Base-by-base conservation (phyloP, 176 grass and related monocot species). In the Oryza coarctata region DNA sequence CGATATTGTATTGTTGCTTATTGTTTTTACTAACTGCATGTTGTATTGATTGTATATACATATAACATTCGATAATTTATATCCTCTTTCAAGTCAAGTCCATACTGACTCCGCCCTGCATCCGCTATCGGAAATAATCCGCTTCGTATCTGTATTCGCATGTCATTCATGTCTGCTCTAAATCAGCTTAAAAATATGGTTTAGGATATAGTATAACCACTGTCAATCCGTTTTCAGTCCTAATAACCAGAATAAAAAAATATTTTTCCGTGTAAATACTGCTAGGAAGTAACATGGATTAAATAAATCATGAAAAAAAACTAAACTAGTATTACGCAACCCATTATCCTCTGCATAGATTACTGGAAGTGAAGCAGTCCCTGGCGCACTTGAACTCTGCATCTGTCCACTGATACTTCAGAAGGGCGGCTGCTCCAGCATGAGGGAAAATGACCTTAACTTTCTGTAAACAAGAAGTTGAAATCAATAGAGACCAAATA, bases 391-490 rank as follows among this genome's bases (percentile, higher is more conserved):
- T 88, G 80, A 99, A 99, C 1, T 90, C 80, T 69, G 87, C 88
- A 78, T 99, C 92, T 84, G 85, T 86, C 96, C 93, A 99, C 41
- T 92, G 89, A 73, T 95, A 88, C 65, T 94, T 95, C 25, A 99
- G 87, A 83, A 99, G 87, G 89, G 96, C 93, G 75, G 93, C 93
- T 82, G 85, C 91, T 73, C 96, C 96, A 32, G 96, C 90, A 39
- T 99, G 91, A 47, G 91, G 96, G 79, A 99, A 99, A 84, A 99
- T 92, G 34, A 93, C 96, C 23, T 91, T 95, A 71, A 95, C 90
- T 91, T 80, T 93, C 91, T 99, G 50, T 23, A 77, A 80, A 50
- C 27, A 82, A 12, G 6, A 87, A 67, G 28, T 47, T 26, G 45
- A 39, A 39, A 74, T 70, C 62, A 87, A 9, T 70, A 62, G 62